These are phyloP conservation scores for Botrytis tulipae DNA, from an alignment of 2,329 filamentous ascomycete genomes.

Conservation along the genomic window DNA sequence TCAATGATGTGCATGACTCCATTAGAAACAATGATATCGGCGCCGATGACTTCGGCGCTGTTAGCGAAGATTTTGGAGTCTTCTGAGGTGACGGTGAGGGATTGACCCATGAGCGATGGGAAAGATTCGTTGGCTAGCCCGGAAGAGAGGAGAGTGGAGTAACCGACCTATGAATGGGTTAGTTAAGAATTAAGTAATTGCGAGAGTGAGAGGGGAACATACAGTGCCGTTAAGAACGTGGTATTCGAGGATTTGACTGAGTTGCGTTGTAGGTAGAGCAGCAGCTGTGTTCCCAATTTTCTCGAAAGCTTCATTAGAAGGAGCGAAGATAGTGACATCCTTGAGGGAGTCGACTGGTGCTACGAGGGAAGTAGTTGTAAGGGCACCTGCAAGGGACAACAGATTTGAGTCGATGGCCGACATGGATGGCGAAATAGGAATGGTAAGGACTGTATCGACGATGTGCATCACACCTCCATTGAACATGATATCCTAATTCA, in stretches of 20 bases:
- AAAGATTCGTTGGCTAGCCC: constrained; percentile 31
- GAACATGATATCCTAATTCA: constrained; percentile 46
- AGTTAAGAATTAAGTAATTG: constrained; percentile 26
- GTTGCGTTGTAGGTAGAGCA: constrained; percentile 34
- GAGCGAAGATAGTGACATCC: constrained; percentile 52
- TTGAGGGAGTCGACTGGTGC: constrained; percentile 40
- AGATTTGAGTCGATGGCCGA: constrained; percentile 42
- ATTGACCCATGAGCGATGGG: constrained; percentile 35
- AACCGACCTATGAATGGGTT: constrained; percentile 33
- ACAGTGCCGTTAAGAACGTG: constrained; percentile 19
- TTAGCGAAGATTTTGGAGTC: constrained; percentile 43
- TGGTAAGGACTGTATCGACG: constrained; percentile 51
- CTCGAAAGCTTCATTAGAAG: constrained; percentile 40
- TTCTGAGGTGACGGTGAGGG: constrained; percentile 37
- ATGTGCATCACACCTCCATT: constrained; percentile 52
- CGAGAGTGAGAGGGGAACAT: not conserved
- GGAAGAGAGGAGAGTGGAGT: constrained; percentile 38
- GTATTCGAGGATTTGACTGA: constrained; percentile 40
- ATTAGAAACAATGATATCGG: constrained; percentile 40
- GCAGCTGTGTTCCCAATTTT: constrained; percentile 39
- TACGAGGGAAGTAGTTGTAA: constrained; percentile 38
- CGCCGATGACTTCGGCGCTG: constrained; percentile 41
- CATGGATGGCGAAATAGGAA: constrained; percentile 43
- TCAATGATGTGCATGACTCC: constrained; percentile 42
- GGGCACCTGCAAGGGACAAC: constrained; percentile 41